phyloP scores from a whole-genome alignment of 225 moss, liverwort and hornwort genomes.

The Climacium dendroides region DNA sequence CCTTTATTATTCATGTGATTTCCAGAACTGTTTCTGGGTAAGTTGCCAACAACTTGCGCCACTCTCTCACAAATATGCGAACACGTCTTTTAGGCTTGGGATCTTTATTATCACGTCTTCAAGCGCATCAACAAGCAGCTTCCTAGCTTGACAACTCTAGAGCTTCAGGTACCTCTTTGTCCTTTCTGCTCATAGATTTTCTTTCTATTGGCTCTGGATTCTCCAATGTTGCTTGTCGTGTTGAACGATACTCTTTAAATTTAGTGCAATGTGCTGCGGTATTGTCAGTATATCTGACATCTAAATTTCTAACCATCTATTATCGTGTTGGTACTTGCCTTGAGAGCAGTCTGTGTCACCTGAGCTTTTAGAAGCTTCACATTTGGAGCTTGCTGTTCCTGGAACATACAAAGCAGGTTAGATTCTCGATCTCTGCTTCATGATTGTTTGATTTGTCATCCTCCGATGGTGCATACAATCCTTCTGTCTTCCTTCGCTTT shows the following conservation, averaged over 20 bases:
- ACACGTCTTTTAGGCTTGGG: conserved; percentile 62
- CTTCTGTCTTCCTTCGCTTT: not conserved
- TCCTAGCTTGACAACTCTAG: conserved; percentile 85
- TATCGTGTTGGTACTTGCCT: not conserved
- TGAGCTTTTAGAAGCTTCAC: conserved; percentile 68
- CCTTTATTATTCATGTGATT: not conserved
- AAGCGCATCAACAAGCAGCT: conserved; percentile 99
- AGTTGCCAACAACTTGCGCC: not conserved
- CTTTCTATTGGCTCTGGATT: not conserved
- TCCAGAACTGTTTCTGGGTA: not conserved
- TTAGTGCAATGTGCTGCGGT: not conserved
- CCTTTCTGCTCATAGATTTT: not conserved
- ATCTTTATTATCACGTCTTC: conserved; percentile 97
- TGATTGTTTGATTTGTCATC: not conserved
- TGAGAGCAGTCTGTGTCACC: conserved; percentile 75
- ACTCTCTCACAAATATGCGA: not conserved
- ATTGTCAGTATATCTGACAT: not conserved
- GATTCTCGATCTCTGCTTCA: not conserved
- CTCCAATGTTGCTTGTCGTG: not conserved
- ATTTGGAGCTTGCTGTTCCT: conserved; percentile 93
- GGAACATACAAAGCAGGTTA: conserved; percentile 89
- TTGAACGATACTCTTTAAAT: not conserved
- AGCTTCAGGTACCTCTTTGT: conserved; percentile 54
- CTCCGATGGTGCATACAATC: not conserved
- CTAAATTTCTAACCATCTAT: not conserved